Conservation (phyloP, 441 rosid species). For the Syzygium syzygioides region DNA sequence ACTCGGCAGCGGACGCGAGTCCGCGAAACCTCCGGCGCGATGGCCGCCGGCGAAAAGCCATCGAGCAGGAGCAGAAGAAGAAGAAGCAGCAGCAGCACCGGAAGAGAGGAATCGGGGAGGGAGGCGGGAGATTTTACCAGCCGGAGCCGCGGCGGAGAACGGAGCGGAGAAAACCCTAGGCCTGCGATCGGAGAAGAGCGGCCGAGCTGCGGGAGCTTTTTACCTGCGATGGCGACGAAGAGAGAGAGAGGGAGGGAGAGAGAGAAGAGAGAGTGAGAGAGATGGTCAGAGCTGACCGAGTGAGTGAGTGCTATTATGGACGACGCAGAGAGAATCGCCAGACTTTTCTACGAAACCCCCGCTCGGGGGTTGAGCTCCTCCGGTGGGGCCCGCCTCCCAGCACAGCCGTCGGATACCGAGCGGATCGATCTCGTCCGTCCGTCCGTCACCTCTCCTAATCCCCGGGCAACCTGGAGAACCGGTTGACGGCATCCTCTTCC, state of each 20-base stretch:
- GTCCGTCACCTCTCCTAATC: not conserved
- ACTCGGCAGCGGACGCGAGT: not conserved
- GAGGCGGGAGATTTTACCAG: not conserved
- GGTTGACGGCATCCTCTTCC: not conserved
- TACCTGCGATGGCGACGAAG: not conserved
- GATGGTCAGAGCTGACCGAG: not conserved
- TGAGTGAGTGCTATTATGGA: not conserved
- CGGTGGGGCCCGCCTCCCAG: not conserved
- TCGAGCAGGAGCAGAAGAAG: not conserved
- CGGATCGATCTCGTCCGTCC: not conserved
- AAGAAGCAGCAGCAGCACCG: not conserved
- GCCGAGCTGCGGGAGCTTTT: not conserved
- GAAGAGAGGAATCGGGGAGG: not conserved
- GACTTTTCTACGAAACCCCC: not conserved
- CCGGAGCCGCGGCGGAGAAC: not conserved
- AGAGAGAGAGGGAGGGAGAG: not conserved
- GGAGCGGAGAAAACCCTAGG: not conserved
- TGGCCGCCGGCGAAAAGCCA: not conserved
- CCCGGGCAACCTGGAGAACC: not conserved
- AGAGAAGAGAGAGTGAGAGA: not conserved
- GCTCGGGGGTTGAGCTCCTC: not conserved
- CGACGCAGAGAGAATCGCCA: not conserved
- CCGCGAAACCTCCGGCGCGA: not conserved
- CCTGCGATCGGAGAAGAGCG: not conserved
- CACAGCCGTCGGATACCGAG: not conserved